Evolutionary conservation across 805 yeast species (phyloP).

Genomic region (Candida pseudofarinosa): DNA sequence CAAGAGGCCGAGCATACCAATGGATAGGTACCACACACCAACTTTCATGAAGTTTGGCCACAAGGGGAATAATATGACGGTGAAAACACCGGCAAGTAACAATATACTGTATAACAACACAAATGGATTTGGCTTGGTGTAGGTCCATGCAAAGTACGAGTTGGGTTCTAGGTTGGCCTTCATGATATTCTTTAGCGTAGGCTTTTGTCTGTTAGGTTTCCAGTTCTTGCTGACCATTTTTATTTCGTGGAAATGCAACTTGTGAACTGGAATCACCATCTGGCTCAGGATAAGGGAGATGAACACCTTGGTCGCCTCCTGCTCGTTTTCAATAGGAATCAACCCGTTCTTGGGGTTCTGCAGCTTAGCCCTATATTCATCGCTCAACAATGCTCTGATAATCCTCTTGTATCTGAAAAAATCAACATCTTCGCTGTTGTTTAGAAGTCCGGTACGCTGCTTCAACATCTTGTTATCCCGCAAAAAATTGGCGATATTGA

Average conservation of each 20-base stretch:
- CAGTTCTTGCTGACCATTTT: constrained; percentile 49
- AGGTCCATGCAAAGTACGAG: constrained; percentile 81
- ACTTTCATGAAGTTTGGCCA: constrained; percentile 91
- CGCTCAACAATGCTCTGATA: constrained; percentile 68
- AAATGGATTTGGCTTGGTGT: constrained; percentile 65
- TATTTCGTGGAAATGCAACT: constrained; percentile 66
- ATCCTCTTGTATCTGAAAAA: constrained; percentile 88
- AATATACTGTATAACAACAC: constrained; percentile 60
- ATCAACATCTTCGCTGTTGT: constrained; percentile 63
- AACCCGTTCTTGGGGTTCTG: constrained; percentile 42
- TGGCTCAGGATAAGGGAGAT: constrained; percentile 67
- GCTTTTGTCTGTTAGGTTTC: constrained; percentile 58
- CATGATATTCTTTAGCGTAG: constrained; percentile 52
- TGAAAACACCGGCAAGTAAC: constrained; percentile 60
- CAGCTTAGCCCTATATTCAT: constrained; percentile 58
- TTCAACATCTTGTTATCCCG: constrained; percentile 66
- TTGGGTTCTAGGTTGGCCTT: constrained; percentile 61
- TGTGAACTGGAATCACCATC: constrained; percentile 70
- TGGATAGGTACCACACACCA: constrained; percentile 87
- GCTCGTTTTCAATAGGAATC: constrained; percentile 42
- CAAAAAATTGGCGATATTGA: constrained; percentile 67
- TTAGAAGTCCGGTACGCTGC: constrained; percentile 75
- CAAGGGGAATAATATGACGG: constrained; percentile 77
- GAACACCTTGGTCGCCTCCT: constrained; percentile 59
- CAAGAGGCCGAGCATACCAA: constrained; percentile 69